Evolutionary conservation across 2,329 filamentous ascomycete genomes (phyloP), one percentile per base, ranked within the genome.

Genomic region (Paradendryphiella salina): DNA sequence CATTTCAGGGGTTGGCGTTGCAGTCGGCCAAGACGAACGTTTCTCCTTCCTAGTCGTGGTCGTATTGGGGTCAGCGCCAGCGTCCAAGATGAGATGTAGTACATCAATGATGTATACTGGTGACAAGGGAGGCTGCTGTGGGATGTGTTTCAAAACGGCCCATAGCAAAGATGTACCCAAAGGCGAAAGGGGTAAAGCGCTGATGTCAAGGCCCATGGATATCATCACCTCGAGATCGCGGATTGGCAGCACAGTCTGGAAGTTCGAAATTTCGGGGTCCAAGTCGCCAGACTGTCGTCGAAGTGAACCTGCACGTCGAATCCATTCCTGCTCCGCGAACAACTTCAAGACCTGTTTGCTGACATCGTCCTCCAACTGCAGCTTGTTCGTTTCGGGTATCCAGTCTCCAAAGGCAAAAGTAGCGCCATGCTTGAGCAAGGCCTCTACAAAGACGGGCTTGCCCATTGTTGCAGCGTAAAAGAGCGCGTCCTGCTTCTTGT

Each of bases 321-420:
- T 34, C 65, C 66, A 70, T 34, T 70, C 67, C 20, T 66, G 56
- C 39, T 67, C 61, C 4, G 64, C 65, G 3, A 70, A 48, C 4
- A 60, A 48, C 28, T 61, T 65, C 15, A 61, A 15, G 1, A 59
- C 63, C 5, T 52, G 52, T 41, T 64, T 65, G 14, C 65, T 49
- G 3, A 32, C 38, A 10, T 47, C 50, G 2, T 28, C 51, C 4
- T 47, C 49, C 5, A 42, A 39, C 17, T 58, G 18, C 5, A 66
- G 31, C 3, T 46, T 47, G 29, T 48, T 52, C 8, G 51, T 58
- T 2, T 39, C 42, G 1, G 54, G 50, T 2, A 40, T 48, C 69
- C 69, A 71, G 3, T 69, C 61, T 26, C 63, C 48, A n/a, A 70
- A 52, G 1, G 40, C 32, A 32, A 70, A 63, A 4, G 60, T 44